Percentiles rank a stretch among this genome's conserved stretches.
phyloP scores from a whole-genome alignment of 2,329 filamentous ascomycete genomes.

The Cladorrhinum sp. region DNA sequence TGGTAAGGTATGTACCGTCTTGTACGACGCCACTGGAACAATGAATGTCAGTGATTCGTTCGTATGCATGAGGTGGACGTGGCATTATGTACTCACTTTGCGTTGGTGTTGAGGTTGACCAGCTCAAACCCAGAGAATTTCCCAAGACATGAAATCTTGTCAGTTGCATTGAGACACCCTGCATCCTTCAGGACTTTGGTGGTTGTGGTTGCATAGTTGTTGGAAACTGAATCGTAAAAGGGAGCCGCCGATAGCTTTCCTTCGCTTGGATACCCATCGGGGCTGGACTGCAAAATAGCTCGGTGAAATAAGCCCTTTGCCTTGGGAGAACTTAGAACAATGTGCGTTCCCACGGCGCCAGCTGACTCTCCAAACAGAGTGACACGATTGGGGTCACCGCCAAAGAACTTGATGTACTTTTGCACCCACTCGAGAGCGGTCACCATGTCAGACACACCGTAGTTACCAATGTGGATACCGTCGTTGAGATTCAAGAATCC shows the following conservation, averaged over 20 bases:
- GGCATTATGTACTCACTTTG: constrained; percentile 22
- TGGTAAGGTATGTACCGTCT: constrained; percentile 33
- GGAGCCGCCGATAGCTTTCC: constrained; percentile 19
- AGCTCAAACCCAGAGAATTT: constrained; percentile 30
- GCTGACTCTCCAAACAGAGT: constrained; percentile 38
- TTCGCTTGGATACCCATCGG: constrained; percentile 25
- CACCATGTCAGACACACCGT: constrained; percentile 40
- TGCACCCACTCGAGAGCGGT: constrained; percentile 40
- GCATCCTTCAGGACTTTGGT: constrained; percentile 26
- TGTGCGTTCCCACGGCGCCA: constrained; percentile 27
- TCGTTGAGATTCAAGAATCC: constrained; percentile 33
- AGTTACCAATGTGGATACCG: constrained; percentile 40
- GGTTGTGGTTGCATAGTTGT: constrained; percentile 25
- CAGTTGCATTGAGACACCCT: constrained; percentile 27
- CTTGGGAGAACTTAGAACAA: constrained; percentile 29
- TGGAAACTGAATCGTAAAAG: constrained; percentile 24
- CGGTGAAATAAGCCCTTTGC: constrained; percentile 31
- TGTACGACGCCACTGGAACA: constrained; percentile 25
- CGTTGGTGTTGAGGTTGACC: constrained; percentile 30
- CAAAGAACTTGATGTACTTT: constrained; percentile 35
- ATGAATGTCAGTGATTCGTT: not conserved
- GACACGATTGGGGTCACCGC: constrained; percentile 33
- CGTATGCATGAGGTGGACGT: not conserved
- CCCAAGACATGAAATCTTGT: constrained; percentile 28
- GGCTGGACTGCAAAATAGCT: constrained; percentile 32